Percentiles rank a stretch among this genome's conserved stretches.
These are phyloP conservation scores for Hanseniaspora lachancei DNA, from an alignment of 805 yeast genomes.

Conservation along the genomic window DNA sequence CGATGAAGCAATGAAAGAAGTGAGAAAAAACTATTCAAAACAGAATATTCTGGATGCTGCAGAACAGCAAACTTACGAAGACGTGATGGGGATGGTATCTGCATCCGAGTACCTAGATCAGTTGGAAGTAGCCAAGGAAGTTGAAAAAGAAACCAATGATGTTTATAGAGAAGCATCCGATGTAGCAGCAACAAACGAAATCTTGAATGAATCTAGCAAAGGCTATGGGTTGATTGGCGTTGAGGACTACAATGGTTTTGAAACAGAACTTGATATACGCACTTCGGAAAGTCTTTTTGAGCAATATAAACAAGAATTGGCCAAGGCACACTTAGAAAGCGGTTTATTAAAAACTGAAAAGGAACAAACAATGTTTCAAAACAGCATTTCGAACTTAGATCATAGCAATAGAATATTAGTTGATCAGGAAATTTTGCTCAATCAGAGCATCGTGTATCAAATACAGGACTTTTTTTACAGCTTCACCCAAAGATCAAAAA, in stretches of 20 bases:
- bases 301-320: background rate
- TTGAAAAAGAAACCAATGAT: background rate
- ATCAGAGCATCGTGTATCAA: background rate
- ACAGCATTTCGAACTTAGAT: background rate
- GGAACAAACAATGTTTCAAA: background rate
- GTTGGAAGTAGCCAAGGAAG: background rate
- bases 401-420: background rate
- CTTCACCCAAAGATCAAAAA: background rate
- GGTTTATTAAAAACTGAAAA: background rate
- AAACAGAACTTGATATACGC: background rate
- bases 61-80: background rate
- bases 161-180: background rate
- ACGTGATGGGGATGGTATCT: background rate
- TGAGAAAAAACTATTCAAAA: background rate
- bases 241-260: slow-evolving; percentile 1
- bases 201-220: background rate
- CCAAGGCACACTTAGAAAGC: background rate
- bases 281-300: background rate
- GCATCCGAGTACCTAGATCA: background rate
- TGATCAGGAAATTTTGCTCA: background rate
- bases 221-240: background rate
- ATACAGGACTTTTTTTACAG: slow-evolving; percentile 4
- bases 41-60: background rate
- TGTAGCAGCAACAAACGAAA: background rate
- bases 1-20: background rate